A percentile compares a stretch with the other conserved stretches of the same genome.
Conservation (phyloP, 441 rosid species). For the Melastoma candidum region DNA sequence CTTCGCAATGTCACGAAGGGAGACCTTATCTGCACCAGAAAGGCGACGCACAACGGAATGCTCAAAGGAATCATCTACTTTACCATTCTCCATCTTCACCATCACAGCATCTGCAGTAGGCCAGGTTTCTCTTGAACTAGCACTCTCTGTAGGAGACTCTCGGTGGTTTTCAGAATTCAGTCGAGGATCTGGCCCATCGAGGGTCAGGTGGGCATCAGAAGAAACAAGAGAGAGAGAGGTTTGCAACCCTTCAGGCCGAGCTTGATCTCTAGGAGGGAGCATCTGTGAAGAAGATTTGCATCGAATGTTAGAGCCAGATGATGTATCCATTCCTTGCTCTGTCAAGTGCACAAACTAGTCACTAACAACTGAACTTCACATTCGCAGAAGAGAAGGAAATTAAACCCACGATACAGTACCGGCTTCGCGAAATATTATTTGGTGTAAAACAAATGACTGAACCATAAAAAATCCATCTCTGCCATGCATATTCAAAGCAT, state of each 20-base stretch:
- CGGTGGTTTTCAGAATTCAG: conserved; percentile 61
- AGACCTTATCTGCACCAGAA: conserved; percentile 60
- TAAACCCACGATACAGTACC: too few relatives aligned
- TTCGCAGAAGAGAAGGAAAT: too few relatives aligned
- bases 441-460: too few relatives aligned
- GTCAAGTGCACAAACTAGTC: conserved; percentile 12
- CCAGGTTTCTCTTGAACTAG: conserved; percentile 95
- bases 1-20: conserved; percentile 72
- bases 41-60: conserved; percentile 55
- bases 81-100: conserved; percentile 62
- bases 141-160: conserved; percentile 95
- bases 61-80: conserved; percentile 52
- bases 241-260: conserved; percentile 48
- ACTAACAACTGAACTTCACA: background rate
- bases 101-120: conserved; percentile 54
- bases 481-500: too few relatives aligned
- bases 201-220: conserved; percentile 51
- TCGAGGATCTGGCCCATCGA: conserved; percentile 48
- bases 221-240: conserved; percentile 65
- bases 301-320: conserved; percentile 72
- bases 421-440: too few relatives aligned
- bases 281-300: conserved; percentile 46
- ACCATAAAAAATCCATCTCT: too few relatives aligned
- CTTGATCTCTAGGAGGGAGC: conserved; percentile 90
- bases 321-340: conserved; percentile 53